Evolutionary conservation across 768 basidiomycete genomes (phyloP), one percentile per base, ranked within the genome.

Genomic region (Hortiboletus flavorubellus): DNA sequence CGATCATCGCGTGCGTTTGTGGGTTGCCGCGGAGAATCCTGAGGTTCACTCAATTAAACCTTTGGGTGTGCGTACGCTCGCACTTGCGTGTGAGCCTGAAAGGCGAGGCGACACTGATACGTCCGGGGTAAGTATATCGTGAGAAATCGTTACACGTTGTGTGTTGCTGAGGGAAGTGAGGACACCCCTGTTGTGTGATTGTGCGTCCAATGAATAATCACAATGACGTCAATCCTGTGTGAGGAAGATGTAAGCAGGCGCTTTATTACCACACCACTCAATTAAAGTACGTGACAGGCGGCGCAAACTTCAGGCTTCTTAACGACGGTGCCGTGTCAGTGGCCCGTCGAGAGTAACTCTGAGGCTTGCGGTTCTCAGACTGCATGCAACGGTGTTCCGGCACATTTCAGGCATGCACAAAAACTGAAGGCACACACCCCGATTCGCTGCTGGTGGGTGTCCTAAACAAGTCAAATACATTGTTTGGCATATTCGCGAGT

Each of bases 401-500:
- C 33, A 5, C 55, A 56, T 37, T 45, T 52, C 11, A 3, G 21
- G 37, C 1, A 11, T 15, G 5, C 12, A 0, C 50, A 56, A 4
- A 56, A 47, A 5, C 3, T 56, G 29, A 23, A 16, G 11, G 21
- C 8, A 30, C n/a, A n/a, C 8, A 8, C 15, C n/a, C 15, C 1
- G 21, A 3, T 56, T n/a, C 1, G 18, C 4, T 56, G 55, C 15
- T 10, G 11, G 26, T 58, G 54, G 47, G 6, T 58, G 57, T n/a
- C 5, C 23, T 4, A 56, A 23, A 26, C 11, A 0, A 4, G 21
- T 56, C 11, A 37, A 23, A n/a, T 31, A 33, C 26, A 46, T 58
- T 14, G 38, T 37, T 10, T 43, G 57, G 15, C 54, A 58, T 16
- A n/a, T 58, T 18, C 49, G 57, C 11, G 54, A 58, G 39, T 26